Conservation (phyloP, 352 stramenopile genomes). For the Phytophthora pisi region DNA sequence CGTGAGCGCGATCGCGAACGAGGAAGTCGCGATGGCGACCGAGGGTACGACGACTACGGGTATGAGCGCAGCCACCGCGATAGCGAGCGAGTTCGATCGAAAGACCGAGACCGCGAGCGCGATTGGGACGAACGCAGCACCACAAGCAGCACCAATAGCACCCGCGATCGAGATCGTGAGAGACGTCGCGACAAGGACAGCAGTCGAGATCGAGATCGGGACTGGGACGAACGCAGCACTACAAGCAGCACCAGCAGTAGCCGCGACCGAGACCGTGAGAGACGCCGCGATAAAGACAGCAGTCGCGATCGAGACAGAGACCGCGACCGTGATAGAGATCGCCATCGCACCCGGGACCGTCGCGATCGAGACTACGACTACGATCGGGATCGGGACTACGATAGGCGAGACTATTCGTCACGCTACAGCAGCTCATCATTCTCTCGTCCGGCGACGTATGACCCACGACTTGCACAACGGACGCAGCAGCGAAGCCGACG, state of each 20-base stretch:
- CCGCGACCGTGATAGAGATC: conserved; percentile 36
- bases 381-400: conserved; percentile 39
- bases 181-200: conserved; percentile 29
- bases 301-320: conserved; percentile 37
- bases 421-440: conserved; percentile 58
- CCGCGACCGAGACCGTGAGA: conserved; percentile 32
- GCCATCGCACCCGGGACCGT: conserved; percentile 31
- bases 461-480: conserved; percentile 70
- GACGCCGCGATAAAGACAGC: conserved; percentile 27
- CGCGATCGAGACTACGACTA: conserved; percentile 43
- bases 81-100: conserved; percentile 29
- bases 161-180: conserved; percentile 34
- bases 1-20: conserved; percentile 40
- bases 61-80: conserved; percentile 32
- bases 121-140: conserved; percentile 46
- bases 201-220: conserved; percentile 24
- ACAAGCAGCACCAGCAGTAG: conserved; percentile 27
- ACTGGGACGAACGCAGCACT: conserved; percentile 39
- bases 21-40: conserved; percentile 25
- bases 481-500: conserved; percentile 42
- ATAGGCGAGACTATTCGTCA: conserved; percentile 34
- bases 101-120: conserved; percentile 34
- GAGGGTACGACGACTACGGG: conserved; percentile 22
- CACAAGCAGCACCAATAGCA: conserved; percentile 28
- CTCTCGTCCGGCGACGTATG: conserved; percentile 84